phyloP scores from a whole-genome alignment of 352 stramenopile genomes.

The Pythium phragmitis region DNA sequence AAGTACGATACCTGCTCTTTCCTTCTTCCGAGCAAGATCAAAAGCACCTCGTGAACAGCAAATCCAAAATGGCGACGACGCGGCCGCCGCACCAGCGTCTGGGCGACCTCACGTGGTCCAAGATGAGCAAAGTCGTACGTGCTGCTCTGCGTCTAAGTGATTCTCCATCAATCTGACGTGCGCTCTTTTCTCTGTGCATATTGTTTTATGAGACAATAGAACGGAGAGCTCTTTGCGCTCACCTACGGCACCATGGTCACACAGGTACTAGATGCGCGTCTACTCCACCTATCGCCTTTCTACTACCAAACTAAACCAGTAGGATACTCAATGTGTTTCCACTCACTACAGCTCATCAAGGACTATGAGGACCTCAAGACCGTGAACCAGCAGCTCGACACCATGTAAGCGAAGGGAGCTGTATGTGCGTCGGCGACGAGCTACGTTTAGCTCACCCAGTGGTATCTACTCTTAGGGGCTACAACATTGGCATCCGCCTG shows the following conservation, averaged over 20 bases:
- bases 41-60: neutral
- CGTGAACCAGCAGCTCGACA: constrained; percentile 96
- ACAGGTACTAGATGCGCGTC: constrained; percentile 43
- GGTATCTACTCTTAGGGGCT: constrained; percentile 59
- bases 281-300: neutral
- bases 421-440: no score
- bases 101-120: constrained; percentile 88
- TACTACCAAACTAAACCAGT: neutral
- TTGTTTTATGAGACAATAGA: constrained; percentile 34
- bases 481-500: constrained; percentile 96
- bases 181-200: neutral
- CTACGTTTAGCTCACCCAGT: no score
- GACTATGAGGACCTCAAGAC: constrained; percentile 95
- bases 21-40: neutral
- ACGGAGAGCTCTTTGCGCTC: constrained; percentile 97
- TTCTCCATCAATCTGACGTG: constrained; percentile 1
- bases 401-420: constrained; percentile 60
- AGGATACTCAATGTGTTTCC: neutral
- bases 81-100: constrained; percentile 58
- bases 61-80: constrained; percentile 46
- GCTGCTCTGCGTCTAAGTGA: neutral
- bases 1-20: constrained; percentile 4
- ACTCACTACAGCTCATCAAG: constrained; percentile 82
- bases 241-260: constrained; percentile 97
- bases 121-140: constrained; percentile 92